Evolutionary conservation across 306 rosid species (phyloP), one percentile per base, ranked within the genome.

Genomic region (Hippophae rhamnoides): DNA sequence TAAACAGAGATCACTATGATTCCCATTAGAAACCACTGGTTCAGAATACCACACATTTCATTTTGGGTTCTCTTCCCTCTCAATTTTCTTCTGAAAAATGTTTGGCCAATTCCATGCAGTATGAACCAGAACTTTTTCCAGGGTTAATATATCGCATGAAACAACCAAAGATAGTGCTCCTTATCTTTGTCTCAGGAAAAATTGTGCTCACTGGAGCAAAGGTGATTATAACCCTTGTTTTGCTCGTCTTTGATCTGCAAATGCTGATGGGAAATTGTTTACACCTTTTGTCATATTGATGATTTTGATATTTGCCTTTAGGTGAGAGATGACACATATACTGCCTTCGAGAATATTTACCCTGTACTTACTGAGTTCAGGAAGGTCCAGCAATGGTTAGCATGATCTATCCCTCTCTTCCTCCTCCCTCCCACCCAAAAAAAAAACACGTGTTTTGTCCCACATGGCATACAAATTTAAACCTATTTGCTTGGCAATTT

Each of bases 151-250:
- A 89, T 69, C 82, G 90, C 8, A 89, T 89, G 96, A 89, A 89
- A 75, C 88, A 85, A 56, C 94, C 96, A 0, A 89, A 89, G 82
- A 81, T 89, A 63, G 96, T 89, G 57, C 82, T 89, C 69, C 88
- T 89, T 41, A 85, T 89, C 41, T 85, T 89, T 43, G 96, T 89
- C 10, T 89, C 94, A 2, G 96, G 94, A 6, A 89, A 89, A 78
- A 89, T 89, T 72, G 90, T 89, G 56, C 81, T 89, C n/a, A 89
- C 96, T 18, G 94, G 94, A 49, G 96, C 96, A 5, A 88, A 88
- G 95, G 95, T 87, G 77, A 42, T 62, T 43, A 42, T 41, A 10
- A 6, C 14, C 6, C 27, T 43, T 18, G 41, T 66, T 27, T 57
- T 13, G 47, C 3, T 46, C 43, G 13, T 52, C 46, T 18, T 6